Evolutionary conservation across 768 basidiomycete species (phyloP).

Genomic region (Cubamyces lactineus): DNA sequence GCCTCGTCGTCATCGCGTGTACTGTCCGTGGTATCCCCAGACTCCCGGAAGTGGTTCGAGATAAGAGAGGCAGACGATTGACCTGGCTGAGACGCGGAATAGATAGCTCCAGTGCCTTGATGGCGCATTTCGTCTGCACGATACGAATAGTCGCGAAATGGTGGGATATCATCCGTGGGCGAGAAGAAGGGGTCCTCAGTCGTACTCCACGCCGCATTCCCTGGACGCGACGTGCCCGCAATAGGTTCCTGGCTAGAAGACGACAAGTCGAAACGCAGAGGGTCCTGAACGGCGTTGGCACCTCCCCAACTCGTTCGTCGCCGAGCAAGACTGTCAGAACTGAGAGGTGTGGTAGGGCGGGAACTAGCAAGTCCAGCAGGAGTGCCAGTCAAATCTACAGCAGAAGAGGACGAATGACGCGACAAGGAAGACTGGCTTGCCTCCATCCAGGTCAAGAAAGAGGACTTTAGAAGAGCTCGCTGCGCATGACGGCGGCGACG

Average conservation of each 20-base stretch:
- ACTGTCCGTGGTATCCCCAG: constrained; percentile 39
- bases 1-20: constrained; percentile 62
- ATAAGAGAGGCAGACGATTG: constrained; percentile 59
- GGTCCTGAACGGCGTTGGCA: constrained; percentile 50
- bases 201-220: constrained; percentile 30
- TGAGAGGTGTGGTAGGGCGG: constrained; percentile 54
- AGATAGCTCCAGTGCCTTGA: constrained; percentile 35
- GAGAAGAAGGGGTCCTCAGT: constrained; percentile 56
- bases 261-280: constrained; percentile 44
- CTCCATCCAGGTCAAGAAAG: constrained; percentile 23
- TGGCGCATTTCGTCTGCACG: constrained; percentile 23
- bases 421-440: constrained; percentile 16
- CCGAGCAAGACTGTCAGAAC: constrained; percentile 48
- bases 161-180: constrained; percentile 41
- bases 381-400: constrained; percentile 55
- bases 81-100: constrained; percentile 47
- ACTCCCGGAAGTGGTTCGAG: constrained; percentile 38
- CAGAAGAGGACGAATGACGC: constrained; percentile 52
- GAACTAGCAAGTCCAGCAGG: constrained; percentile 46
- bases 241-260: constrained; percentile 30
- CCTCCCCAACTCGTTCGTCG: constrained; percentile 63
- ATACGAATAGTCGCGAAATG: constrained; percentile 38
- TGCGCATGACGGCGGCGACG: constrained; percentile 26
- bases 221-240: constrained; percentile 31
- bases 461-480: constrained; percentile 13